Base-by-base conservation (phyloP, 1,139 yeast species). In the Candida sojae region DNA sequence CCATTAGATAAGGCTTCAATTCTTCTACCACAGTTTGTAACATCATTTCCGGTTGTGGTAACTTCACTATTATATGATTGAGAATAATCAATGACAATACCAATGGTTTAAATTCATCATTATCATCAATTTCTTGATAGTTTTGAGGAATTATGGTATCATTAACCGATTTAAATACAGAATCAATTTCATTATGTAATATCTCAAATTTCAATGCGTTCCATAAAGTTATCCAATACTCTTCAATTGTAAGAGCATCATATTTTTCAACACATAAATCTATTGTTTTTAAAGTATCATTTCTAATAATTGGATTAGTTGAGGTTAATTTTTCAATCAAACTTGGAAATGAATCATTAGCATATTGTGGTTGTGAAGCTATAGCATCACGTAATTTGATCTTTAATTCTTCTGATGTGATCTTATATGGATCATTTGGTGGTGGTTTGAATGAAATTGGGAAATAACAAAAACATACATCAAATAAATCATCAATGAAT, bases 391-490 rank as follows among this genome's bases (percentile, higher is more conserved):
- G 74, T 48, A 93, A 71, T 8, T 81, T 76, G 7, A 59, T 42
- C 59, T 89, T 90, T 55, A 93, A 75, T 47, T 90, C 88, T 1
- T 76, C 79, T 1, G 91, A 80, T 0, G 96, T 83, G 52, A 91
- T 88, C 52, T 85, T 83, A 63, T 91, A 90, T 0, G 97, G 96
- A 64, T 92, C 97, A 61, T 88, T 86, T 50, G 87, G 83, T 1
- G 98, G 97, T 1, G 99, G 97, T 51, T 84, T 86, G 68, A 95
- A 95, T 0, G 97, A 88, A 46, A 95, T 92, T 4, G 99, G 99
- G 68, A 92, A 95, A 68, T 95, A 95, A 65, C 99, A 93, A 63
- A 93, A 93, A 37, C 91, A 77, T 34, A 88, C 83, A 62, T 95
- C 99, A 61, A 92, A 93, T 50, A 93, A 66, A 28, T 88, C 90